Evolutionary conservation across 768 basidiomycete species (phyloP).

Genomic region (Porphyrellus cyaneotinctus): DNA sequence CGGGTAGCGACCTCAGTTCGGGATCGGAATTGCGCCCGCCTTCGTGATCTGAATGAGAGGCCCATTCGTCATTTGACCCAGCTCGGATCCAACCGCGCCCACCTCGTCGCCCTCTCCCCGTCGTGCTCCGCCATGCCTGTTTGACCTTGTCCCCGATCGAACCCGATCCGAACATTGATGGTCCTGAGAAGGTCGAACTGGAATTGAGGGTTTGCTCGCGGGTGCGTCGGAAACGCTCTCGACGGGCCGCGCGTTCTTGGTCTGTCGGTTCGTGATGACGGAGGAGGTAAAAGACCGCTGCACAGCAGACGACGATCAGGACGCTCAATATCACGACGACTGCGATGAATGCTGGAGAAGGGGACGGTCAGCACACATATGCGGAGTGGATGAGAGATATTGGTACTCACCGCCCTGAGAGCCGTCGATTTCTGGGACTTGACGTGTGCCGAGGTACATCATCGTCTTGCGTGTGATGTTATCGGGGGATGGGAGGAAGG

Average conservation of each 20-base stretch:
- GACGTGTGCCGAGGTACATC: conserved; percentile 20
- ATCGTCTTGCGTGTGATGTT: not conserved
- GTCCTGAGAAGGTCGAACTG: conserved; percentile 8
- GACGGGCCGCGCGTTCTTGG: conserved; percentile 35
- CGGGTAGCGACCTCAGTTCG: not conserved
- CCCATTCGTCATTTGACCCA: conserved; percentile 48
- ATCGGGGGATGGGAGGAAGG: not conserved
- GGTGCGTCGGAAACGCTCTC: conserved; percentile 29
- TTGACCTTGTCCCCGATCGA: conserved; percentile 29
- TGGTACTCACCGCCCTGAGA: conserved; percentile 43
- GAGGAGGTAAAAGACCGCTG: conserved; percentile 54
- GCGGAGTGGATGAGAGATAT: not conserved
- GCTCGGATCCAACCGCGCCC: conserved; percentile 51
- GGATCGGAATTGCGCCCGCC: not conserved
- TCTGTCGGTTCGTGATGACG: conserved; percentile 44
- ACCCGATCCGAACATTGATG: conserved; percentile 13
- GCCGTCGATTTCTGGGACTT: conserved; percentile 46
- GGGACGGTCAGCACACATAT: not conserved
- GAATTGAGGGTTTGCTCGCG: conserved; percentile 19
- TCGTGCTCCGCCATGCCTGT: conserved; percentile 22
- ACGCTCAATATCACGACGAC: conserved; percentile 52
- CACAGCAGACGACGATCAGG: conserved; percentile 50
- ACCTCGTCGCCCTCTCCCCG: conserved; percentile 16
- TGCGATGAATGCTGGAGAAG: conserved; percentile 51
- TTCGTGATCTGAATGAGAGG: conserved; percentile 25